A percentile compares a stretch with the other conserved stretches of the same genome.
Evolutionary conservation across 495 filamentous ascomycete genomes (phyloP).

Genomic region (Durotheca rogersii): DNA sequence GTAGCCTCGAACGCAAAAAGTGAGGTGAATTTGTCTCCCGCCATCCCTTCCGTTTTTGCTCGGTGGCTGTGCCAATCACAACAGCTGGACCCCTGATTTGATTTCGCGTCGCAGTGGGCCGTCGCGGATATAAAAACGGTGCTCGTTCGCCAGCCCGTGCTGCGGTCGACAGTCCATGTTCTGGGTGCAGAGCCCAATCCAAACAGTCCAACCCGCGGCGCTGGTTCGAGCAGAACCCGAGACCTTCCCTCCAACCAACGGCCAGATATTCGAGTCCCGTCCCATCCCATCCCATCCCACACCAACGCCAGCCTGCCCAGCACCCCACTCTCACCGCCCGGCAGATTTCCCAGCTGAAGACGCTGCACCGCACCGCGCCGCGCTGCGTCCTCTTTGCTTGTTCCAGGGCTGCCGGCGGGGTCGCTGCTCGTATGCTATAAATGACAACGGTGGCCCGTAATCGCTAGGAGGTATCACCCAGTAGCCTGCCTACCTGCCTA

Average conservation of each 20-base stretch:
- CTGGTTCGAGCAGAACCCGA: slow-evolving; percentile 8
- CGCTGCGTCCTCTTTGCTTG: background rate
- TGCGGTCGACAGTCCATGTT: slow-evolving; percentile 9
- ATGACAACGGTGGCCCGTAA: too few species aligned
- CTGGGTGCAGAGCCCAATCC: too few species aligned
- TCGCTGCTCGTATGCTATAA: too few species aligned
- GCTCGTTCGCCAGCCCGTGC: slow-evolving; percentile 30
- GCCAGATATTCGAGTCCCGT: too few species aligned
- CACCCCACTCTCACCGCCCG: slow-evolving; percentile 42
- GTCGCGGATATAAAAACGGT: slow-evolving; percentile 38
- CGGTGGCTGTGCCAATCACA: slow-evolving; percentile 29
- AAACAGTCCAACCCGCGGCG: slow-evolving; percentile 4
- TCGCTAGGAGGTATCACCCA: too few species aligned
- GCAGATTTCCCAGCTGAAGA: slow-evolving; percentile 36
- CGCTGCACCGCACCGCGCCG: slow-evolving; percentile 30
- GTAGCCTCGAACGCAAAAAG: too few species aligned
- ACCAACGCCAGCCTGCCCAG: too few species aligned
- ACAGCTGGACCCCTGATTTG: slow-evolving; percentile 27
- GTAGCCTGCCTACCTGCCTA: too few species aligned
- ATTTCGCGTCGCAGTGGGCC: slow-evolving; percentile 21
- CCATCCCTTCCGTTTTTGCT: slow-evolving; percentile 5
- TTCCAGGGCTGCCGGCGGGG: too few species aligned
- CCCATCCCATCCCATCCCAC: too few species aligned
- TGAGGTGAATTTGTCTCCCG: background rate
- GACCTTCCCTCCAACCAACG: background rate